phyloP scores from a whole-genome alignment of 805 yeast genomes.

The Metschnikowia peoriensis region DNA sequence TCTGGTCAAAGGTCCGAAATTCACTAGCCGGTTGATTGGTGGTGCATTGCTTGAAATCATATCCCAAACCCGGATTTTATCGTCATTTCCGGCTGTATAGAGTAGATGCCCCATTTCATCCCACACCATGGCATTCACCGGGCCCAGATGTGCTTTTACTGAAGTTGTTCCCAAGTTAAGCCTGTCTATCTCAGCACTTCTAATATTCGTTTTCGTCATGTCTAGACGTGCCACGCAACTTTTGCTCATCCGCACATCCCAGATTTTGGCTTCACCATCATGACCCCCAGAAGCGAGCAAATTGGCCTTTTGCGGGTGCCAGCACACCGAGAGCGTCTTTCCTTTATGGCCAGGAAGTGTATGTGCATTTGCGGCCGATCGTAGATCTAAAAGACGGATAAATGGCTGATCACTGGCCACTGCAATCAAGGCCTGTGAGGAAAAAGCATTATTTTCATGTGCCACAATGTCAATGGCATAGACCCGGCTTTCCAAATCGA shows the following conservation, averaged over 20 bases:
- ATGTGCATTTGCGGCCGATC: constrained; percentile 73
- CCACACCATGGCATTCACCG: constrained; percentile 81
- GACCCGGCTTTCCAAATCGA: constrained; percentile 59
- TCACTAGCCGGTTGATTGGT: constrained; percentile 58
- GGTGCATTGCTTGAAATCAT: constrained; percentile 39
- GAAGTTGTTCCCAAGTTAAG: constrained; percentile 31
- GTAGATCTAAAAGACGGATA: constrained; percentile 67
- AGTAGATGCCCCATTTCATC: constrained; percentile 60
- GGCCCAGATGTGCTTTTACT: constrained; percentile 69
- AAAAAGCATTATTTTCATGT: constrained; percentile 16
- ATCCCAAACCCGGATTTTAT: constrained; percentile 78
- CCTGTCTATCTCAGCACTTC: constrained; percentile 10
- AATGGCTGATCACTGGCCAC: constrained; percentile 70
- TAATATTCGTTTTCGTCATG: constrained; percentile 43
- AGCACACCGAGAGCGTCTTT: constrained; percentile 56
- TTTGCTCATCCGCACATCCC: constrained; percentile 79
- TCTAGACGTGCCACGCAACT: constrained; percentile 66
- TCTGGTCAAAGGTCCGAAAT: constrained; percentile 76
- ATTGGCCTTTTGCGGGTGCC: constrained; percentile 68
- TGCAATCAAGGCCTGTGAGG: constrained; percentile 53
- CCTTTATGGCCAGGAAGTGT: constrained; percentile 63
- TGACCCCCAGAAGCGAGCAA: constrained; percentile 76
- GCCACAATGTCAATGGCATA: constrained; percentile 60
- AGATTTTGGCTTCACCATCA: constrained; percentile 75
- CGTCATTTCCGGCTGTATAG: constrained; percentile 75